phyloP scores from a whole-genome alignment of 2,329 filamentous ascomycete species.

The Paramyrothecium roridum region DNA sequence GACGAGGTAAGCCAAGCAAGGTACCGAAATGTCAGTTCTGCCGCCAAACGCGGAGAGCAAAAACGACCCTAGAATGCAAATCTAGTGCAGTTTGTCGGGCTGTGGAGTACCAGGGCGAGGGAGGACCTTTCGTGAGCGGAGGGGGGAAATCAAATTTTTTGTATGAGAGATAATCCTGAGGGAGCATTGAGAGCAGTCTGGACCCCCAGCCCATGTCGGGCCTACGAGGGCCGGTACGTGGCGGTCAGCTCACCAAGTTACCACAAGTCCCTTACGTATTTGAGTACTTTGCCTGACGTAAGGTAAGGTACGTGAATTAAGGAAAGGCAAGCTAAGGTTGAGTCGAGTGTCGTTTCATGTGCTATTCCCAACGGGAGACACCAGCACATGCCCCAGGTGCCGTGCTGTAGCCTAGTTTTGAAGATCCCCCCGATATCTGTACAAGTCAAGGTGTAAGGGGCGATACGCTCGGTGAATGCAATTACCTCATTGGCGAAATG shows the following conservation, averaged over 20 bases:
- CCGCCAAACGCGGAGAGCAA: not conserved
- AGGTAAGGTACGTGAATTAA: too few species aligned
- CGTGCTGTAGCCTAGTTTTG: too few species aligned
- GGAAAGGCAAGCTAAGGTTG: too few species aligned
- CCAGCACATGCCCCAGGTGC: too few species aligned
- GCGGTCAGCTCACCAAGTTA: constrained; percentile 8
- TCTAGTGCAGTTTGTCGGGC: not conserved
- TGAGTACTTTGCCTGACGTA: too few species aligned
- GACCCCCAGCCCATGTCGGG: not conserved
- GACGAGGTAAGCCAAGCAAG: constrained; percentile 3
- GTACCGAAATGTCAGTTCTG: not conserved
- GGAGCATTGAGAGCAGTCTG: not conserved
- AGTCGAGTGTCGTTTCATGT: too few species aligned
- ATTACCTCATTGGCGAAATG: too few species aligned
- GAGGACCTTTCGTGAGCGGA: not conserved
- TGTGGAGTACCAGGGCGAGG: not conserved
- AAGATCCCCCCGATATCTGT: too few species aligned
- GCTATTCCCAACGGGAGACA: too few species aligned
- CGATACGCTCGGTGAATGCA: too few species aligned
- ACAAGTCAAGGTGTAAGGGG: too few species aligned
- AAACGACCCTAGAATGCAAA: not conserved
- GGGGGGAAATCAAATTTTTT: not conserved
- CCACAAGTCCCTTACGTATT: not conserved
- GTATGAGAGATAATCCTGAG: not conserved
- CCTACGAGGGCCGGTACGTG: constrained; percentile 7